Evolutionary conservation across 2,329 filamentous ascomycete genomes (phyloP).

Genomic region (Ceratocystis alfenasii): DNA sequence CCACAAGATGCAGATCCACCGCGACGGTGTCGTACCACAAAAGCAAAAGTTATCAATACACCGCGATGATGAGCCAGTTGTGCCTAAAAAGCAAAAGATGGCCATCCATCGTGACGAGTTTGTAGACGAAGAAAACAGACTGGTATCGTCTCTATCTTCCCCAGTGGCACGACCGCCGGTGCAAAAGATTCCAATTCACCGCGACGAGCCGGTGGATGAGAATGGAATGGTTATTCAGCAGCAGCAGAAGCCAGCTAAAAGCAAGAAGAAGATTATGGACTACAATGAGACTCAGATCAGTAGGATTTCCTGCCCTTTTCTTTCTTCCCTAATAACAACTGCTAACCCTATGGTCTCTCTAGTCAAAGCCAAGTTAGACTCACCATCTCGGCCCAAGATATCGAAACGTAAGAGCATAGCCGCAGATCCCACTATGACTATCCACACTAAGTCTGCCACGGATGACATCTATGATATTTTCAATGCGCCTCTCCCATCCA

Average conservation of each 20-base stretch:
- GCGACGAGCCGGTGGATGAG: slow-evolving; percentile 21
- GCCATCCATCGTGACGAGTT: slow-evolving; percentile 16
- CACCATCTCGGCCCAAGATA: slow-evolving; percentile 72
- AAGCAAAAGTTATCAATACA: slow-evolving; percentile 22
- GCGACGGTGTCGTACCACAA: slow-evolving; percentile 17
- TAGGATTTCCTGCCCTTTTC: slow-evolving; percentile 35
- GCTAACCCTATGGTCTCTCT: slow-evolving; percentile 11
- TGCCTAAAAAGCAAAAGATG: slow-evolving; percentile 22
- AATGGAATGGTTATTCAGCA: slow-evolving; percentile 25
- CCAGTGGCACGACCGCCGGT: neutral
- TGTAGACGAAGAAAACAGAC: slow-evolving; percentile 16
- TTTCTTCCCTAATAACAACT: neutral
- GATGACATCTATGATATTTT: slow-evolving; percentile 98
- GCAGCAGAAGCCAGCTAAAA: slow-evolving; percentile 31
- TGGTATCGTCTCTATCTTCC: neutral
- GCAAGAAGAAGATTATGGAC: slow-evolving; percentile 71
- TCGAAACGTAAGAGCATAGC: slow-evolving; percentile 52
- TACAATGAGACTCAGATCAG: slow-evolving; percentile 86
- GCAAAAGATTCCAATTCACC: slow-evolving; percentile 14
- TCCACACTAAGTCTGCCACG: slow-evolving; percentile 87
- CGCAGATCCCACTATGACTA: slow-evolving; percentile 87
- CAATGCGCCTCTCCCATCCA: slow-evolving; percentile 59
- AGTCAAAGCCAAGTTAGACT: slow-evolving; percentile 92
- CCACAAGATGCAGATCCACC: slow-evolving; percentile 17
- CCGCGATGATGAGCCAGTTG: slow-evolving; percentile 19